Conservation (phyloP, 805 yeast genomes). For the Saturnispora ahearnii region DNA sequence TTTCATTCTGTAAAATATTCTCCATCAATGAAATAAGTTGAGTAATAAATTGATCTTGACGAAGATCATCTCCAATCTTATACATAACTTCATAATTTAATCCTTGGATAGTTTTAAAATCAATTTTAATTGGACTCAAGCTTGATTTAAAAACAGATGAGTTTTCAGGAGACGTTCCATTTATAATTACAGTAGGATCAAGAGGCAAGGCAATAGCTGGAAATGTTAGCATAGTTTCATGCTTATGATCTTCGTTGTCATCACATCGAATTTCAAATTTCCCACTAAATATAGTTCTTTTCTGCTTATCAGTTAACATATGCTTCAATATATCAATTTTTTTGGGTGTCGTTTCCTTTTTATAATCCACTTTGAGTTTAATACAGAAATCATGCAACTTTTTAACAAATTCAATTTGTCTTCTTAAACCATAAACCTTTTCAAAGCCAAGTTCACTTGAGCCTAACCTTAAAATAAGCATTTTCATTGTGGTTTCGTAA, state of each 20-base stretch:
- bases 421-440: conserved; percentile 25
- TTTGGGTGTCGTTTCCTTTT: conserved; percentile 68
- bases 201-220: conserved; percentile 64
- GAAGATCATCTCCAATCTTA: conserved; percentile 89
- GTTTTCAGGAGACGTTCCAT: conserved; percentile 72
- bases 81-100: conserved; percentile 72
- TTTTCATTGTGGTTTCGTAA: conserved; percentile 23
- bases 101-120: conserved; percentile 44
- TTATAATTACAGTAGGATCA: conserved; percentile 67
- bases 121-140: conserved; percentile 76
- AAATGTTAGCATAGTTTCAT: conserved; percentile 29
- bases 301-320: conserved; percentile 44
- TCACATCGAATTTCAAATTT: conserved; percentile 7
- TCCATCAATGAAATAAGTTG: conserved; percentile 92
- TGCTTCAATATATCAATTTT: conserved; percentile 62
- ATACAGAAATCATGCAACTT: conserved; percentile 57
- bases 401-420: conserved; percentile 61
- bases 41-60: conserved; percentile 95
- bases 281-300: conserved; percentile 24
- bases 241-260: conserved; percentile 9
- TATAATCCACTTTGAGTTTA: conserved; percentile 43
- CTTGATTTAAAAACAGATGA: conserved; percentile 87
- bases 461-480: conserved; percentile 22
- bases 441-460: conserved; percentile 19
- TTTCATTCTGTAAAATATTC: conserved; percentile 76